Conservation (phyloP, 2,329 filamentous ascomycete species). For the Ophiocordyceps sinensis region DNA sequence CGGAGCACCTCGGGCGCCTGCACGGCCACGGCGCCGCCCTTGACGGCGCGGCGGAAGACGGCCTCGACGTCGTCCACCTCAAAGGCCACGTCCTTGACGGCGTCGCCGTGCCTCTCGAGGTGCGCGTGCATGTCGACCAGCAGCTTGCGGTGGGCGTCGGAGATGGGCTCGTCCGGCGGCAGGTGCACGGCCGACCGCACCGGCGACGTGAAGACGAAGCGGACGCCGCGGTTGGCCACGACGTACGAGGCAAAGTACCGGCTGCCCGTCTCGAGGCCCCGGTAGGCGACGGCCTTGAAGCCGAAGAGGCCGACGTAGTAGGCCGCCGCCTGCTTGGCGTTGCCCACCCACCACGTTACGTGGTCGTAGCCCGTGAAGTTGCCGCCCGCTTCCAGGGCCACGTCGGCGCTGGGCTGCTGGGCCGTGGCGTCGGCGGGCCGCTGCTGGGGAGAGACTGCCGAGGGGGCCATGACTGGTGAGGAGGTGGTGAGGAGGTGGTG, state of each 20-base stretch:
- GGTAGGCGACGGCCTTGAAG: constrained; percentile 70
- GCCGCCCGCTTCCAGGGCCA: constrained; percentile 32
- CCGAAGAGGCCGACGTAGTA: constrained; percentile 84
- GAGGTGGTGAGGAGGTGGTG: no score
- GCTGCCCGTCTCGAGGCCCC: constrained; percentile 76
- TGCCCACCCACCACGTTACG: constrained; percentile 91
- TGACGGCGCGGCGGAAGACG: constrained; percentile 62
- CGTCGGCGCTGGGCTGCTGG: constrained; percentile 32
- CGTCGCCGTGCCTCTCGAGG: constrained; percentile 78
- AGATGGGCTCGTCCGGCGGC: constrained; percentile 44
- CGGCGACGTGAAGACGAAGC: constrained; percentile 75
- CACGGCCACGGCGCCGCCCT: constrained; percentile 47
- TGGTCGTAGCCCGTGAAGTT: constrained; percentile 81
- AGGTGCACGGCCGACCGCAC: constrained; percentile 46
- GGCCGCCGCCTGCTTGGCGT: constrained; percentile 84
- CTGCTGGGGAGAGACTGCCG: constrained; percentile 35
- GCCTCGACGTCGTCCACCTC: constrained; percentile 80
- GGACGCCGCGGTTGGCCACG: constrained; percentile 59
- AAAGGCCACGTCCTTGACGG: constrained; percentile 89
- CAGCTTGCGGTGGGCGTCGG: constrained; percentile 46
- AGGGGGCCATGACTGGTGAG: constrained; percentile 22
- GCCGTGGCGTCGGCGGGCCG: constrained; percentile 26
- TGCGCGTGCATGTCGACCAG: constrained; percentile 68
- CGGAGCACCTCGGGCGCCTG: constrained; percentile 37
- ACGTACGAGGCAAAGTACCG: constrained; percentile 74